Base-by-base conservation (phyloP, 1,139 yeast genomes). In the Meyerozyma carpophila region DNA sequence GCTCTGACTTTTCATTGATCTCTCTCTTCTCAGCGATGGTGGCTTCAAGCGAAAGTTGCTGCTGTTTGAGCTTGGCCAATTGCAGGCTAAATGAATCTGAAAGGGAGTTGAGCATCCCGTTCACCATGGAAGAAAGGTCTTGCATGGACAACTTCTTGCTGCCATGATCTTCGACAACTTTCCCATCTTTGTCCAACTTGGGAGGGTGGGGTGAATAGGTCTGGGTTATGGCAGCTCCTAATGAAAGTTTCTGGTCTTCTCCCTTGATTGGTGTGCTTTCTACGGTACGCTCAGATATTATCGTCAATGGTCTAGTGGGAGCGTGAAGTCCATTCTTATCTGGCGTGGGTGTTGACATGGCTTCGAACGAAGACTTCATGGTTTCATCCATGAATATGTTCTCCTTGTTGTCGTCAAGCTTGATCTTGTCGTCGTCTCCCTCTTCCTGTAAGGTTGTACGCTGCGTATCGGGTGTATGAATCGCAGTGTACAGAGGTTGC, bases 401-500 rank as follows among this genome's bases (percentile, higher is more conserved):
- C 47, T 72, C 77, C 51, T 72, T 73, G 47, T 70, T 68, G 40
- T 70, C 74, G 32, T 67, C 75, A 8, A 55, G 47, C 48, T 58
- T 58, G 37, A 55, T 56, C 37, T 49, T 51, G 10, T 42, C 49
- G 8, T 45, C 47, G 57, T 63, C 47, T 27, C 67, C 75, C 40
- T 68, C 74, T 18, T 69, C 73, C 52, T 72, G 75, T 8, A 72
- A 59, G 1, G 77, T 72, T 0, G 78, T 73, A 37, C 71, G 52
- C 50, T 73, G 77, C 18, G 78, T 73, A 47, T 73, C 78, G 1
- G 78, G 78, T 1, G 78, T 73, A 42, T 70, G 76, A 13, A 57
- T 56, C 4, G 54, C 50, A 28, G 53, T 47, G 32, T 54, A 54
- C 13, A 50, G 45, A 5, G 66, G 56, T 47, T 71, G 74, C 4